Evolutionary conservation across 805 yeast species (phyloP).

Genomic region (Ogataea pilisensis): DNA sequence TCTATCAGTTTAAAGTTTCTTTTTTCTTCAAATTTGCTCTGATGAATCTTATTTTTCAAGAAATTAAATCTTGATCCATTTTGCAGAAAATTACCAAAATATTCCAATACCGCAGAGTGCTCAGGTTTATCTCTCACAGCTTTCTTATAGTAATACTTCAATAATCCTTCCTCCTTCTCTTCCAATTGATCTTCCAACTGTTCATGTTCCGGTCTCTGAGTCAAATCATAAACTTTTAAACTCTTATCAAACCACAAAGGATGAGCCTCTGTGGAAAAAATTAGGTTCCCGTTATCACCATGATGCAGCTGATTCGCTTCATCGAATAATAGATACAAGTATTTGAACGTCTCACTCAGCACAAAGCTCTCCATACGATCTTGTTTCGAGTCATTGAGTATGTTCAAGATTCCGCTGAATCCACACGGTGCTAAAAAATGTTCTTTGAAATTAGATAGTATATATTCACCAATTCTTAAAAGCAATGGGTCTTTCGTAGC

Average conservation of each 20-base stretch:
- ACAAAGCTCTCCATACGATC: conserved; percentile 92
- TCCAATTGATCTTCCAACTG: conserved; percentile 5
- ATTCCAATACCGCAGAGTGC: background rate
- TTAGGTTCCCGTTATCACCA: conserved; percentile 31
- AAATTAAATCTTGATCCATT: too few relatives aligned
- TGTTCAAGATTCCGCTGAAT: conserved; percentile 69
- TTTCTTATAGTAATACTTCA: background rate
- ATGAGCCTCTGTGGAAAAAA: conserved; percentile 89
- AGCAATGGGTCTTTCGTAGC: conserved; percentile 87
- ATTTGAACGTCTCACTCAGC: conserved; percentile 81
- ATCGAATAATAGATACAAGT: conserved; percentile 76
- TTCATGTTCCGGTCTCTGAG: conserved; percentile 20
- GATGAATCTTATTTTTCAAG: background rate
- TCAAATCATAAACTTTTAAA: conserved; percentile 21
- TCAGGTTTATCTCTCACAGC: background rate
- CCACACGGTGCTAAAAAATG: conserved; percentile 68
- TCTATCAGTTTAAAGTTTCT: too few relatives aligned
- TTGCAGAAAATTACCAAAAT: background rate
- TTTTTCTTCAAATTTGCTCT: too few relatives aligned
- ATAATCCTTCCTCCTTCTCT: conserved; percentile 4
- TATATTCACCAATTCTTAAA: conserved; percentile 65
- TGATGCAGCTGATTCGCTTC: conserved; percentile 48
- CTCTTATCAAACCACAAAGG: conserved; percentile 67
- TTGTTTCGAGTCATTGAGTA: conserved; percentile 56
- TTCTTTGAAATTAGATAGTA: conserved; percentile 51